Conservation (phyloP, 306 rosid species). For the apple (Malus domestica) region DNA sequence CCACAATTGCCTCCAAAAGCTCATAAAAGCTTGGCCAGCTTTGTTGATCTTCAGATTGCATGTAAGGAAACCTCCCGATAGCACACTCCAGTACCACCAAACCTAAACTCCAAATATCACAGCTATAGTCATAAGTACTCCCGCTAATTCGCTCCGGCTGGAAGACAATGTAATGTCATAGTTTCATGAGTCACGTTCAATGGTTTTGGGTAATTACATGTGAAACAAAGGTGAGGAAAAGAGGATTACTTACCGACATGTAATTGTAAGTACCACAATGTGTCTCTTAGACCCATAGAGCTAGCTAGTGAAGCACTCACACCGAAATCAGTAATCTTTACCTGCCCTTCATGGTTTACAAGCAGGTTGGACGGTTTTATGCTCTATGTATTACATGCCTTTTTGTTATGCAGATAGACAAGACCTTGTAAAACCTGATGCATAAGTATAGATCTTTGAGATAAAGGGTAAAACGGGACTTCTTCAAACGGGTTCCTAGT, state of each 20-base stretch:
- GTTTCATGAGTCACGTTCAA: background rate
- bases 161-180: constrained; percentile 19
- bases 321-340: constrained; percentile 97
- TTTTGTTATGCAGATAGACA: constrained; percentile 86
- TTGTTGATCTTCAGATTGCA: constrained; percentile 88
- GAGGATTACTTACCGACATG: constrained; percentile 65
- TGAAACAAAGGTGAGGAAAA: background rate
- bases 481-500: background rate
- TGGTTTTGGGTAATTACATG: background rate
- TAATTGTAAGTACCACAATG: constrained; percentile 98
- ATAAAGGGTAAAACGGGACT: background rate
- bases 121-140: constrained; percentile 81
- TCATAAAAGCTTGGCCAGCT: constrained; percentile 90
- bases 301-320: constrained; percentile 96
- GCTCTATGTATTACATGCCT: constrained; percentile 92
- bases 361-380: constrained; percentile 93
- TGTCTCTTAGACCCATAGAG: constrained; percentile 96
- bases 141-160: constrained; percentile 98
- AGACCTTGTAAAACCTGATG: constrained; percentile 91
- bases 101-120: constrained; percentile 97
- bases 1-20: constrained; percentile 84
- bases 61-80: constrained; percentile 86
- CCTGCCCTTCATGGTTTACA: constrained; percentile 94
- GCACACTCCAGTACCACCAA: constrained; percentile 98
- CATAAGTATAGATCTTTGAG: constrained; percentile 4